phyloP scores from a whole-genome alignment of 352 stramenopile genomes.

The Phytopythium montanum region DNA sequence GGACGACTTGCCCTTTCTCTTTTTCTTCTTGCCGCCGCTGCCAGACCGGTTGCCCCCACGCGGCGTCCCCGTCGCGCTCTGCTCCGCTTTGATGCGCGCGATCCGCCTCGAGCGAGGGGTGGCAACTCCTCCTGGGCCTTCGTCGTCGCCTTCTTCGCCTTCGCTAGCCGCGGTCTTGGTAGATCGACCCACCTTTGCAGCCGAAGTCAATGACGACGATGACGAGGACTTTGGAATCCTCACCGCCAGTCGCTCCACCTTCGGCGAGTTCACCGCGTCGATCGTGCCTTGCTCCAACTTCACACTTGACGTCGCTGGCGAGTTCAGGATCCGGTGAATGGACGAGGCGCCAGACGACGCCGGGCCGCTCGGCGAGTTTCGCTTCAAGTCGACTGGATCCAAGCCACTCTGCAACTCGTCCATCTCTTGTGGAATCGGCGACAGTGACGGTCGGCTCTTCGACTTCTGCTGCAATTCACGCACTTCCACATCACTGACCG shows the following conservation, averaged over 20 bases:
- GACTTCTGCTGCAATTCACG: background rate
- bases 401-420: background rate
- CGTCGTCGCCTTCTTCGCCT: slow-evolving; percentile 48
- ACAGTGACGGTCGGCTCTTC: background rate
- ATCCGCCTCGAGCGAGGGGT: slow-evolving; percentile 20
- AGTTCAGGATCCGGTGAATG: background rate
- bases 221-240: slow-evolving; percentile 27
- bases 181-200: background rate
- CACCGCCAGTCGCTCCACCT: slow-evolving; percentile 12
- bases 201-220: slow-evolving; percentile 10
- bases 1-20: slow-evolving; percentile 53
- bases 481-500: too few species aligned
- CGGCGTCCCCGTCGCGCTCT: slow-evolving; percentile 8
- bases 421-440: background rate
- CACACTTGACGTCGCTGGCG: background rate
- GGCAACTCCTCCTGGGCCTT: slow-evolving; percentile 21
- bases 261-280: background rate
- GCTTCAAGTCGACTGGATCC: background rate
- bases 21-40: slow-evolving; percentile 35
- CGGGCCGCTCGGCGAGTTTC: background rate
- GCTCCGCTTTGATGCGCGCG: slow-evolving; percentile 4
- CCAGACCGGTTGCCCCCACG: slow-evolving; percentile 1
- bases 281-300: background rate
- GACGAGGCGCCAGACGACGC: background rate
- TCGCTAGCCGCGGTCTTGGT: slow-evolving; percentile 18